Percentiles rank a stretch among this genome's conserved stretches.
These are phyloP conservation scores for Barnettozyma vustinii DNA, from an alignment of 805 yeast species.

Conservation along the genomic window DNA sequence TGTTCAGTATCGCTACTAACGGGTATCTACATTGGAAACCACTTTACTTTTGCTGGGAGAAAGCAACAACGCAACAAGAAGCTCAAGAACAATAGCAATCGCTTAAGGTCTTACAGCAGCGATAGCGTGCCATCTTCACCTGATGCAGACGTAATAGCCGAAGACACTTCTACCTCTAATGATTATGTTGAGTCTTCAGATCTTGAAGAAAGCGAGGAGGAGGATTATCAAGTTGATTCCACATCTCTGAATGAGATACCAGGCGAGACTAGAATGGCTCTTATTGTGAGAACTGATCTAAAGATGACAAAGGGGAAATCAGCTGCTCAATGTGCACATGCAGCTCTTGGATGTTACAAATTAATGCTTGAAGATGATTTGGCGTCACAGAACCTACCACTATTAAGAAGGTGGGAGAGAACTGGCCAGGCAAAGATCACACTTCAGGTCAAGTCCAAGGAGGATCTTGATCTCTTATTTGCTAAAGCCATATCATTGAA, in stretches of 20 bases:
- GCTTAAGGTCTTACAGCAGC: slow-evolving; percentile 1
- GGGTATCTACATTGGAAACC: slow-evolving; percentile 30
- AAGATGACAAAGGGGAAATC: slow-evolving; percentile 93
- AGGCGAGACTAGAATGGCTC: slow-evolving; percentile 82
- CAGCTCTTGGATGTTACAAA: slow-evolving; percentile 87
- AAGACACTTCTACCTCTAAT: slow-evolving; percentile 14
- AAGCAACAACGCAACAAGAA: slow-evolving; percentile 4
- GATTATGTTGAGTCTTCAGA: slow-evolving; percentile 32
- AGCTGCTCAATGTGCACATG: slow-evolving; percentile 98
- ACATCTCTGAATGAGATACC: slow-evolving; percentile 56
- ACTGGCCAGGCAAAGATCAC: slow-evolving; percentile 94
- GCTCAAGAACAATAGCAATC: neutral
- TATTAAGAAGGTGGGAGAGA: slow-evolving; percentile 71
- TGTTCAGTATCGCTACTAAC: slow-evolving; percentile 34
- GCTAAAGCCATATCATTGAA: slow-evolving; percentile 79
- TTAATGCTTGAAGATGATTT: slow-evolving; percentile 49
- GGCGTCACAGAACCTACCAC: slow-evolving; percentile 50
- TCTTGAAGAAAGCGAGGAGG: slow-evolving; percentile 43
- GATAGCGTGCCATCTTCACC: slow-evolving; percentile 11
- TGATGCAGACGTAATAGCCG: slow-evolving; percentile 5
- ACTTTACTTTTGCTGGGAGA: slow-evolving; percentile 8
- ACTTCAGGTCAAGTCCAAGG: slow-evolving; percentile 62
- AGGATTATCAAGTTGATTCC: slow-evolving; percentile 56
- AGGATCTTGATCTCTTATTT: slow-evolving; percentile 66
- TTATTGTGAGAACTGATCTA: slow-evolving; percentile 82